These are phyloP conservation scores for Botryotinia globosa DNA, from an alignment of 2,329 filamentous ascomycete species.

Conservation along the genomic window DNA sequence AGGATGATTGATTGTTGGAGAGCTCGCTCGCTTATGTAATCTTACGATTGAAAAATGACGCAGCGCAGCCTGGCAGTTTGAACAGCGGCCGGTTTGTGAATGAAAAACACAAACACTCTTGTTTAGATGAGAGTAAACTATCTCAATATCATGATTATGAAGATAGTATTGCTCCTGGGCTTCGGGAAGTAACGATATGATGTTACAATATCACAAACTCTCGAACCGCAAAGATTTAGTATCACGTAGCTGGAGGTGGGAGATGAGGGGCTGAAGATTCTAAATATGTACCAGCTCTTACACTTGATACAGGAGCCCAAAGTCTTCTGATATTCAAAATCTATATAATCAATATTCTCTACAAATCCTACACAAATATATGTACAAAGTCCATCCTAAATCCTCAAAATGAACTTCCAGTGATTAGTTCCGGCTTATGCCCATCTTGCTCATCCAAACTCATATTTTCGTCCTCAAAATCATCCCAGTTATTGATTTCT, in stretches of 20 bases:
- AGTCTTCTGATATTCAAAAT: conserved; percentile 7
- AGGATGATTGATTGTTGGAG: conserved; percentile 2
- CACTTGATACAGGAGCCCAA: background rate
- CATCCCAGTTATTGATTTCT: conserved; percentile 1
- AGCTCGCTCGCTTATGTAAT: conserved; percentile 4
- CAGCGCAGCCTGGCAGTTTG: too few species aligned
- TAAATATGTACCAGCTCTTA: background rate
- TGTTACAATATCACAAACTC: background rate
- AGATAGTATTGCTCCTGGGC: background rate
- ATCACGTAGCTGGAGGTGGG: background rate
- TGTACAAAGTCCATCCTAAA: background rate
- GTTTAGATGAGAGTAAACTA: background rate
- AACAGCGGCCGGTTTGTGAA: too few species aligned
- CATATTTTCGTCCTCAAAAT: background rate
- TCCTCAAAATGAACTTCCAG: background rate
- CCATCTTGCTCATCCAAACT: background rate
- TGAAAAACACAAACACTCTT: background rate
- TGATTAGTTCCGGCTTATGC: background rate
- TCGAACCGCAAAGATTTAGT: background rate
- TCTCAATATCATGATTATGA: background rate
- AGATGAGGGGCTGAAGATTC: background rate
- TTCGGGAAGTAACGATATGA: too few species aligned
- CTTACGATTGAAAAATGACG: background rate
- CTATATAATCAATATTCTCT: background rate
- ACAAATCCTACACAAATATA: background rate